phyloP scores from a whole-genome alignment of 2,329 filamentous ascomycete species.

The Trichophyton mentagrophytes region DNA sequence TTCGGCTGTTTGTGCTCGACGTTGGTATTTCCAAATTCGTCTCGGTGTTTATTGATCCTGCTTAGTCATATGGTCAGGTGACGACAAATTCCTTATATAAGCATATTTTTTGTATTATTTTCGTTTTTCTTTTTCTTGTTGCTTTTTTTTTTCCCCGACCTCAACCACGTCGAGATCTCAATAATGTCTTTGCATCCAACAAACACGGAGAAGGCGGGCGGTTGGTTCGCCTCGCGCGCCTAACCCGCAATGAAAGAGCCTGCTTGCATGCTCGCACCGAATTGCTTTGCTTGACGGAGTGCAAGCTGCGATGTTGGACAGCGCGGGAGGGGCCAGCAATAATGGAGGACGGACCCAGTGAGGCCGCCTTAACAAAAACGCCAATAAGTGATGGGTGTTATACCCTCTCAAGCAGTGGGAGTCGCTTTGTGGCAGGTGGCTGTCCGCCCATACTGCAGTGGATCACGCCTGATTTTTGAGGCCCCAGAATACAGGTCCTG shows the following conservation, averaged over 20 bases:
- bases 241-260: not conserved
- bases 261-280: not conserved
- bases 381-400: too few relatives aligned
- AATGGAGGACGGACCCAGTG: too few relatives aligned
- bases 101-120: not conserved
- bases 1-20: not conserved
- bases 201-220: not conserved
- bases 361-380: too few relatives aligned
- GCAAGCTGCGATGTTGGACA: too few relatives aligned
- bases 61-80: not conserved
- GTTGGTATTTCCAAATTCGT: not conserved
- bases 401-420: too few relatives aligned
- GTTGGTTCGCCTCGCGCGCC: not conserved
- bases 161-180: not conserved
- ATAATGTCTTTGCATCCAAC: not conserved
- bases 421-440: too few relatives aligned
- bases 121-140: not conserved
- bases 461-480: too few relatives aligned
- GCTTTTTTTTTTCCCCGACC: not conserved
- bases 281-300: not conserved
- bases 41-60: not conserved
- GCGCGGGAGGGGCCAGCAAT: too few relatives aligned
- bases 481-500: too few relatives aligned
- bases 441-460: too few relatives aligned
- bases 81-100: not conserved